Evolutionary conservation across 177 flowering plant genomes (phyloP), one percentile per base, ranked within the genome.

Genomic region (Vitis hybrid): DNA sequence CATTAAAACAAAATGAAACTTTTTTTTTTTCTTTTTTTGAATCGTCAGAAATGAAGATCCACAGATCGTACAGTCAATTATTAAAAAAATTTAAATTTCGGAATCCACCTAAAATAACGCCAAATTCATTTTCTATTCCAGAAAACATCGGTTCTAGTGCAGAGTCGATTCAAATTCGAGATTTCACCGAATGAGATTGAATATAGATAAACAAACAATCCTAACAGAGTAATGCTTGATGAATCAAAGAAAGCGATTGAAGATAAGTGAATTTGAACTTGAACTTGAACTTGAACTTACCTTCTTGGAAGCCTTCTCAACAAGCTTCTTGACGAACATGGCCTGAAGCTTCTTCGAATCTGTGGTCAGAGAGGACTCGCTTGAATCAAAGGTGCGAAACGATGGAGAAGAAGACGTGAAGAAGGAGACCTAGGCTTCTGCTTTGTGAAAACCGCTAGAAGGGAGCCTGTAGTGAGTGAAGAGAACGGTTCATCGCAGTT

Each of bases 221-320:
- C 29, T 26, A 26, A 26, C 29, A 26, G 29, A 22, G 18, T 2
- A 2, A 12, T 57, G 5, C 5, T 18, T 1, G 16, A 16, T 3
- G 7, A 15, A 53, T 3, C 22, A 29, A 63, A 48, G 2, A 19
- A 67, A 60, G 14, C 52, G 57, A 69, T 52, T 18, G 52, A 59
- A n/a, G 7, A 21, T 33, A 13, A 22, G 18, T 39, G 18, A n/a
- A 57, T 29, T 22, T 21, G 31, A 66, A 33, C 8, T 10, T 10
- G 13, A 7, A 60, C 58, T 22, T 21, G 31, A 66, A 33, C 8
- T 10, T 10, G 13, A 7, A 60, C 58, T 56, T 68, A 88, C 97
- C 94, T 88, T 91, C 79, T 88, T 88, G 6, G 86, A 76, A 73
- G 94, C 94, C 83, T 80, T 91, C 62, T 87, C 97, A 12, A 88